These are phyloP conservation scores for Phytophthora capsici DNA, from an alignment of 352 stramenopile species.

Conservation along the genomic window DNA sequence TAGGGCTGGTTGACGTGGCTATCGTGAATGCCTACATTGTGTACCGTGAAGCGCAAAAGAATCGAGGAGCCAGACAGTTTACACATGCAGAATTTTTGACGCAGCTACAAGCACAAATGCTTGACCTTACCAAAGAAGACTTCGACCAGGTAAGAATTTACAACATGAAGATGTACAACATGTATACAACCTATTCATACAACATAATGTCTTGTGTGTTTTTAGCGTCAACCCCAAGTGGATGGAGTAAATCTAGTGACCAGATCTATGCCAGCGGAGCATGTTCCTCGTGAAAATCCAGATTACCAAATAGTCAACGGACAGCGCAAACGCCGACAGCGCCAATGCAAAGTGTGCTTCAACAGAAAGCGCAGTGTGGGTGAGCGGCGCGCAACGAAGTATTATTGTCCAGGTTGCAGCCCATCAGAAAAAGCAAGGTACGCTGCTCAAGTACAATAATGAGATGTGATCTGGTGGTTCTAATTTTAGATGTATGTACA, in stretches of 20 bases:
- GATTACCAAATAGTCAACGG: not conserved
- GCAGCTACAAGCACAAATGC: constrained; percentile 21
- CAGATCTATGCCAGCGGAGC: not conserved
- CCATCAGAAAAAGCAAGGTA: too few species aligned
- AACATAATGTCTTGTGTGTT: not conserved
- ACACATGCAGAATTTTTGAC: constrained; percentile 20
- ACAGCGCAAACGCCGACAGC: too few species aligned
- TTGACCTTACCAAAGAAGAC: not conserved
- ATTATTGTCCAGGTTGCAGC: too few species aligned
- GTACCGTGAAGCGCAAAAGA: constrained; percentile 7
- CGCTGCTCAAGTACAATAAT: too few species aligned
- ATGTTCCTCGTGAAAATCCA: not conserved
- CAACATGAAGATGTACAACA: not conserved
- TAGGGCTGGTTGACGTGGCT: constrained; percentile 31
- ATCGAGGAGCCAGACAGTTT: not conserved
- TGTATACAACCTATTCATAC: too few species aligned
- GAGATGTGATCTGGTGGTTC: too few species aligned
- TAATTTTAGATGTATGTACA: too few species aligned
- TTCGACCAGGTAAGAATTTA: not conserved
- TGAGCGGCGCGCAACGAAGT: too few species aligned
- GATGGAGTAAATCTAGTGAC: not conserved
- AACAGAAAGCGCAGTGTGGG: too few species aligned
- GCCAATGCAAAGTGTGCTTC: too few species aligned
- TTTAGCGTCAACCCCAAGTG: not conserved
- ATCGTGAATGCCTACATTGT: constrained; percentile 33